phyloP scores from a whole-genome alignment of 768 basidiomycete genomes.

The Lyophyllum atratum region DNA sequence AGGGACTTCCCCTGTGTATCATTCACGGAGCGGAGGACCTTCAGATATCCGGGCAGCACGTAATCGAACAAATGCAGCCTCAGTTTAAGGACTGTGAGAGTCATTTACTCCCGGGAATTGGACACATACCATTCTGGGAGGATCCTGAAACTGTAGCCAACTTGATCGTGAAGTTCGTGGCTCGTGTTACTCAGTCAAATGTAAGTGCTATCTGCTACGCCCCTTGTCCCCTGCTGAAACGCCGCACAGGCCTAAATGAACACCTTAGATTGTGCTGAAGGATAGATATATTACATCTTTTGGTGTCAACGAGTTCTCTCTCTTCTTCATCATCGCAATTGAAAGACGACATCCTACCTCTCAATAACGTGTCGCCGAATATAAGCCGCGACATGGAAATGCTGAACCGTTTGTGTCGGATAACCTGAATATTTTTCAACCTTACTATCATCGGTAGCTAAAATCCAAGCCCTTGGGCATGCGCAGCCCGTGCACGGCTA shows the following conservation, averaged over 20 bases:
- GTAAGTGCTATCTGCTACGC: not conserved
- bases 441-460: too few relatives aligned
- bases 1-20: conserved; percentile 15
- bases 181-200: conserved; percentile 1
- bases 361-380: too few relatives aligned
- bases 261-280: not conserved
- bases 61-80: conserved; percentile 9
- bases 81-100: conserved; percentile 8
- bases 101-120: conserved; percentile 6
- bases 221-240: not conserved
- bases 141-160: conserved; percentile 10
- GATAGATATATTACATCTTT: too few relatives aligned
- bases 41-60: conserved; percentile 1
- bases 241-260: not conserved
- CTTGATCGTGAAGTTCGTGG: conserved; percentile 6
- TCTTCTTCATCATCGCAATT: too few relatives aligned
- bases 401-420: too few relatives aligned
- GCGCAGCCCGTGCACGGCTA: too few relatives aligned
- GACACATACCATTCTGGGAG: conserved; percentile 14
- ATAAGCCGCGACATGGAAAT: too few relatives aligned
- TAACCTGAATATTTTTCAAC: too few relatives aligned
- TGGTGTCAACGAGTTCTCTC: too few relatives aligned
- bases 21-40: conserved; percentile 10
- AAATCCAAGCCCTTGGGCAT: too few relatives aligned
- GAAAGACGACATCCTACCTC: too few relatives aligned